Base-by-base conservation (phyloP, 1,139 yeast genomes). In the Suhomyces choctaworum region DNA sequence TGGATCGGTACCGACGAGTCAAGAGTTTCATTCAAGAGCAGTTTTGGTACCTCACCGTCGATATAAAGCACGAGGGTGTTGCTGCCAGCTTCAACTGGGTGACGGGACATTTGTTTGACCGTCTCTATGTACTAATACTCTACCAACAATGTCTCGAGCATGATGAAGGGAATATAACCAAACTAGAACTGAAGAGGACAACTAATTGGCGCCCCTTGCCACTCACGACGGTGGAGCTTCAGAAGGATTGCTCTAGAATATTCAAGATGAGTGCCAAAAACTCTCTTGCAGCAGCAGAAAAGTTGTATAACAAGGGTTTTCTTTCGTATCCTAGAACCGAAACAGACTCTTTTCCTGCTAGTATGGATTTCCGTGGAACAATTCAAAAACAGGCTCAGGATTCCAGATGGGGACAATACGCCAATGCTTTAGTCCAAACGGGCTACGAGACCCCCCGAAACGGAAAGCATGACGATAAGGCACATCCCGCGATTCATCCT, bases 401-500 rank as follows among this genome's bases (percentile, higher is more conserved):
- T 27, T 34, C 59, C 0, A 44, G 54, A 7, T 77, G 82, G 82
- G 81, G 82, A 0, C 31, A 36, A 1, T 76, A 74, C 45, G 78
- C 80, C 1, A 31, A 36, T 4, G 39, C 54, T 7, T 48, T 76
- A 9, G 37, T 63, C 3, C 42, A 46, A 7, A 66, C 63, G 15
- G 62, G 60, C 5, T 84, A 74, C 49, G 55, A 70, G 13, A 53
- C 58, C 2, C 98, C 99, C 0, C 63, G 98, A 33, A 70, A 70
- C 25, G 99, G 99, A 1, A 70, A 67, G 14, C 82, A 86, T 51
- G 88, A 90, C 53, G 99, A 94, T 63, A 82, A 88, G 52, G 97
- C 98, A 14, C 99, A 94, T 72, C 98, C 98, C 3, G 97, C 99
- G 0, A 94, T 94, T 41, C 97, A 94, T 56, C 99, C 99, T 0